Conservation (phyloP, 108 stramenopile genomes). For the Cylindrotheca closterium region DNA sequence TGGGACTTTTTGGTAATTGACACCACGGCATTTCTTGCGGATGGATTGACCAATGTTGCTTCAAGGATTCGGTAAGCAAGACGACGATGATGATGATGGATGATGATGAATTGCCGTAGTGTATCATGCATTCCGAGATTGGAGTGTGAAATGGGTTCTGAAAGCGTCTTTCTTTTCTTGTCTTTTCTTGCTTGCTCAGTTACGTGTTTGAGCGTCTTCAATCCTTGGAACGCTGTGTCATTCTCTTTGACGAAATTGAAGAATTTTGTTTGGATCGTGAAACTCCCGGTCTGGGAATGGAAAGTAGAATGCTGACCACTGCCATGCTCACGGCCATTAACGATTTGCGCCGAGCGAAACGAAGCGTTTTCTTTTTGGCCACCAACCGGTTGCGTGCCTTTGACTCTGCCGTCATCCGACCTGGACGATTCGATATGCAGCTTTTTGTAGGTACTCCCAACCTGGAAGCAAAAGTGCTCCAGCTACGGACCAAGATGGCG, state of each 20-base stretch:
- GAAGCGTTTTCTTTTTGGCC: constrained; percentile 73
- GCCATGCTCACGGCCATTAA: constrained; percentile 80
- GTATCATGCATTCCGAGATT: too few relatives aligned
- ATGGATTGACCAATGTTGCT: constrained; percentile 73
- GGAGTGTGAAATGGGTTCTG: too few relatives aligned
- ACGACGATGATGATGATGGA: too few relatives aligned
- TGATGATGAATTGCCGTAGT: too few relatives aligned
- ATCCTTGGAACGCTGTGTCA: constrained; percentile 50
- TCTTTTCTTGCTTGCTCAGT: too few relatives aligned
- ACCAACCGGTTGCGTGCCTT: constrained; percentile 76
- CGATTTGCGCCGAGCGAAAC: constrained; percentile 61
- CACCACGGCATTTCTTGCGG: constrained; percentile 62
- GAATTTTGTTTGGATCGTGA: constrained; percentile 78
- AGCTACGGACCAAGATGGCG: constrained; percentile 40
- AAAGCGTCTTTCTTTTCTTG: too few relatives aligned
- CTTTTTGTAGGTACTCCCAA: constrained; percentile 84
- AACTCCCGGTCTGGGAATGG: constrained; percentile 60
- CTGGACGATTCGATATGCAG: constrained; percentile 78
- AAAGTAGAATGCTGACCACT: constrained; percentile 74
- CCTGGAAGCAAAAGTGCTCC: constrained; percentile 45
- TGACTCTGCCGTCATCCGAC: constrained; percentile 71
- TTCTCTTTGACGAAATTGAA: constrained; percentile 85
- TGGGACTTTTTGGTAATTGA: constrained; percentile 76
- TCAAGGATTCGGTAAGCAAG: constrained; percentile 59
- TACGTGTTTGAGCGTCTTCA: constrained; percentile 65